A percentile compares a stretch with the other conserved stretches of the same genome.
These are phyloP conservation scores for Warburgia ugandensis DNA, from an alignment of 164 flowering plant species.

Conservation along the genomic window DNA sequence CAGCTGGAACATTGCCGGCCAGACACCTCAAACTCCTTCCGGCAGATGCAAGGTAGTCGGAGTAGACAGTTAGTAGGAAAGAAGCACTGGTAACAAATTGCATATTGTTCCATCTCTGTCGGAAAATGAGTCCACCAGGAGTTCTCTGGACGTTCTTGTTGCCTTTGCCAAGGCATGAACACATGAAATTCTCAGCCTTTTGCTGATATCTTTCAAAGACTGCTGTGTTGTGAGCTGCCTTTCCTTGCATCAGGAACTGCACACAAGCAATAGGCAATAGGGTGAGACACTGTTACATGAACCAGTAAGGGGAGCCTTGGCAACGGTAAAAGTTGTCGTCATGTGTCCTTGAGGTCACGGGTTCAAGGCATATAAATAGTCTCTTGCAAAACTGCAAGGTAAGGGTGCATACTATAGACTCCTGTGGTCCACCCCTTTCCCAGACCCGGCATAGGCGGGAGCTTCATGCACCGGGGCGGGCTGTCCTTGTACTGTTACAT, in stretches of 20 bases:
- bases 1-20: conserved; percentile 40
- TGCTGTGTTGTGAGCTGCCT: conserved; percentile 39
- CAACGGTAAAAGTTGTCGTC: no score
- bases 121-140: conserved; percentile 83
- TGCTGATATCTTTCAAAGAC: conserved; percentile 56
- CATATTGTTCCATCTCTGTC: conserved; percentile 92
- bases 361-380: no score
- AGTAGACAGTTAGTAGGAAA: conserved; percentile 69
- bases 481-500: no score
- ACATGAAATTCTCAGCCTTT: conserved; percentile 84
- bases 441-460: no score
- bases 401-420: no score
- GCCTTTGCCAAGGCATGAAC: conserved; percentile 75
- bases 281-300: no score
- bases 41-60: conserved; percentile 67
- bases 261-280: not conserved
- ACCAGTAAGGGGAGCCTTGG: no score
- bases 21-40: conserved; percentile 44
- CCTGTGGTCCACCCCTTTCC: no score
- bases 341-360: no score
- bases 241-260: conserved; percentile 86
- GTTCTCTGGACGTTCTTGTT: conserved; percentile 58
- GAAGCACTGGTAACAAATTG: conserved; percentile 89
- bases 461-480: no score
- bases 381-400: no score